A percentile compares a stretch with the other conserved stretches of the same genome.
These are phyloP conservation scores for Jatropha curcas DNA, from an alignment of 345 rosid species.

Conservation along the genomic window DNA sequence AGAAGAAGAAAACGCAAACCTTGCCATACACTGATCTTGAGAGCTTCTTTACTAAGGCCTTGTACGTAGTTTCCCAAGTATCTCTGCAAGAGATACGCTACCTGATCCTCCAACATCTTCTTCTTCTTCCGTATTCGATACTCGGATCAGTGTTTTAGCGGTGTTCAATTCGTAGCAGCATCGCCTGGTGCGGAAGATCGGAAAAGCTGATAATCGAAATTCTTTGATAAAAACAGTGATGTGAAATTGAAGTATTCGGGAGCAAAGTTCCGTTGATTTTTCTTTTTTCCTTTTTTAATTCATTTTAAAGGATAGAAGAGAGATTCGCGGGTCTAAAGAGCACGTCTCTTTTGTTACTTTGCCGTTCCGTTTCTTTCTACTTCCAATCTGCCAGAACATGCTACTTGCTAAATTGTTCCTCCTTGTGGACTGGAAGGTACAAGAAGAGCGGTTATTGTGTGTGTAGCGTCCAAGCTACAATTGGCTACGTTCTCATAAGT, in stretches of 20 bases:
- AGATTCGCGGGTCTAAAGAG: neutral
- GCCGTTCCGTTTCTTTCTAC: neutral
- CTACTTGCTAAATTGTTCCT: neutral
- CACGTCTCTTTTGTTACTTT: neutral
- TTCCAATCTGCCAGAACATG: neutral
- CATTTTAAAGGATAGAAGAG: neutral
- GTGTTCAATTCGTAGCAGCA: neutral
- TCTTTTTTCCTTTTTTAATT: neutral
- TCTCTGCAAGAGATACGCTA: slow-evolving; percentile 79
- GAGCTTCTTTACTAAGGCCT: slow-evolving; percentile 92
- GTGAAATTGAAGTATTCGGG: neutral
- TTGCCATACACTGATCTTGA: slow-evolving; percentile 96
- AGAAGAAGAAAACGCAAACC: slow-evolving; percentile 39
- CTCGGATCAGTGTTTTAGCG: neutral
- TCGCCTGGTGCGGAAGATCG: neutral
- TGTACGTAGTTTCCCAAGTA: slow-evolving; percentile 87
- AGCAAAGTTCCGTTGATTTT: neutral
- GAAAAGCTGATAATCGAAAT: neutral
- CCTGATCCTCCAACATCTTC: slow-evolving; percentile 98
- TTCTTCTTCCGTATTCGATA: neutral
- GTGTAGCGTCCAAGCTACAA: neutral
- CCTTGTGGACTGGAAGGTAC: neutral
- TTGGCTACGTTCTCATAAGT: neutral
- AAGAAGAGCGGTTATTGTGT: neutral
- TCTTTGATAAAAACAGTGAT: neutral